A percentile compares a stretch with the other conserved stretches of the same genome.
These are phyloP conservation scores for Allium sativum DNA, from an alignment of 106 monocot species.

Conservation along the genomic window DNA sequence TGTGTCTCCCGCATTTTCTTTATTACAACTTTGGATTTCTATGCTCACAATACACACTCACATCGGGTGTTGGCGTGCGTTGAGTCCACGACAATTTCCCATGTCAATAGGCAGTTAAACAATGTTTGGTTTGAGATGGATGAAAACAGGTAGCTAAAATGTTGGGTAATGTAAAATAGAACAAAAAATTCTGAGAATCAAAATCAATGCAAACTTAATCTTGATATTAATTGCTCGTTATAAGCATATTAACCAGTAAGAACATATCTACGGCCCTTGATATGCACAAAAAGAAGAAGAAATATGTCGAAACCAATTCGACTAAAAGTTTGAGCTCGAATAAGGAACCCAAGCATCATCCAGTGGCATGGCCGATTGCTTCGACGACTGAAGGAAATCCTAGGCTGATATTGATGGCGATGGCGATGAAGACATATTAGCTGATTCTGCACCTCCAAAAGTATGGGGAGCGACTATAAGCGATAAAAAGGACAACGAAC, in stretches of 20 bases:
- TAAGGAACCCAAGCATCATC: constrained; percentile 15
- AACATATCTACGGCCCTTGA: constrained; percentile 48
- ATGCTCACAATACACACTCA: no score
- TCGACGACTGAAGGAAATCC: constrained; percentile 24
- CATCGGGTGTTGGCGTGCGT: no score
- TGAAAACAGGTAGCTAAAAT: no score
- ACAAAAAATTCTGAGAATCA: background rate
- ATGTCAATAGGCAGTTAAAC: no score
- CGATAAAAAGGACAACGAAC: constrained; percentile 16
- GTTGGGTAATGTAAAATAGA: no score
- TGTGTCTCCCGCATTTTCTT: no score
- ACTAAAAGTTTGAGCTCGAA: constrained; percentile 18
- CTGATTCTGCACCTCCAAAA: constrained; percentile 19
- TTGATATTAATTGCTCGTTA: no score
- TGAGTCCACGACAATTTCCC: no score
- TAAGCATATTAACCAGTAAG: constrained; percentile 33
- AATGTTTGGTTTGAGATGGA: no score
- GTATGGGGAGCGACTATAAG: constrained; percentile 12
- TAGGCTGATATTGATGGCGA: constrained; percentile 48
- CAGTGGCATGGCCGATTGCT: constrained; percentile 23
- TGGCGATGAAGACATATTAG: constrained; percentile 40
- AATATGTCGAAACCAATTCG: constrained; percentile 10
- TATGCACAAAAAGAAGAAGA: constrained; percentile 40
- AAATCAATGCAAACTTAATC: no score
- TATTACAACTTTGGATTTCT: no score